These are phyloP conservation scores for Oryza glumipatula DNA, from an alignment of 176 grass and related monocot genomes.

Conservation along the genomic window DNA sequence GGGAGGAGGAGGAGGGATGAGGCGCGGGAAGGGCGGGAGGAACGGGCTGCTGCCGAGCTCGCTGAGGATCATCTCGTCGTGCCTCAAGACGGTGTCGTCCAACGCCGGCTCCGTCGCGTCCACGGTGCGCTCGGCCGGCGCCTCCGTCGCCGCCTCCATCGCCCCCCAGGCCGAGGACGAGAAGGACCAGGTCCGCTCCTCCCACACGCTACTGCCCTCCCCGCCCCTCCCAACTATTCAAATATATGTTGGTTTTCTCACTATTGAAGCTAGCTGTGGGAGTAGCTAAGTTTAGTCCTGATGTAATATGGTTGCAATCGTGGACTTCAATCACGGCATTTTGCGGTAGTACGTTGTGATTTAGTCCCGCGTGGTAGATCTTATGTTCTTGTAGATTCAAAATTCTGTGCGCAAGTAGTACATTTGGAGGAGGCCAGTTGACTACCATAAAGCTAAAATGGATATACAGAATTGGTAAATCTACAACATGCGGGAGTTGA, in stretches of 20 bases:
- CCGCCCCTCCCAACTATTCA: background rate
- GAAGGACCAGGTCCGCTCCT: conserved; percentile 85
- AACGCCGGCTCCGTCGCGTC: conserved; percentile 96
- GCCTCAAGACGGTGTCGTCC: conserved; percentile 96
- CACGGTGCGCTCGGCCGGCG: conserved; percentile 94
- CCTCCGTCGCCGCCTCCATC: conserved; percentile 94
- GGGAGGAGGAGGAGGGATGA: conserved; percentile 45
- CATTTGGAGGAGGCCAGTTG: conserved; percentile 29
- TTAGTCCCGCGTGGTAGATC: conserved; percentile 10
- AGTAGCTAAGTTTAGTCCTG: conserved; percentile 30
- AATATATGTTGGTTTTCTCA: background rate
- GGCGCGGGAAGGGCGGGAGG: conserved; percentile 66
- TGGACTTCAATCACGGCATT: conserved; percentile 34
- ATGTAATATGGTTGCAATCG: conserved; percentile 1
- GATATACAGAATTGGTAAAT: background rate
- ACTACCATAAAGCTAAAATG: conserved; percentile 22
- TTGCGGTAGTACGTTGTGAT: conserved; percentile 3
- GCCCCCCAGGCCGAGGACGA: conserved; percentile 72
- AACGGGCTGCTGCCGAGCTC: conserved; percentile 95
- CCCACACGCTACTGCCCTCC: background rate
- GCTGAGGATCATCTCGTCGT: conserved; percentile 97
- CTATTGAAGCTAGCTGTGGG: conserved; percentile 11
- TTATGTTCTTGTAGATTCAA: conserved; percentile 41
- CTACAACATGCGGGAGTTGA: background rate
- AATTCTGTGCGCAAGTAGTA: background rate